These are phyloP conservation scores for Colletotrichum orbiculare DNA, from an alignment of 2,329 filamentous ascomycete species.

Conservation along the genomic window DNA sequence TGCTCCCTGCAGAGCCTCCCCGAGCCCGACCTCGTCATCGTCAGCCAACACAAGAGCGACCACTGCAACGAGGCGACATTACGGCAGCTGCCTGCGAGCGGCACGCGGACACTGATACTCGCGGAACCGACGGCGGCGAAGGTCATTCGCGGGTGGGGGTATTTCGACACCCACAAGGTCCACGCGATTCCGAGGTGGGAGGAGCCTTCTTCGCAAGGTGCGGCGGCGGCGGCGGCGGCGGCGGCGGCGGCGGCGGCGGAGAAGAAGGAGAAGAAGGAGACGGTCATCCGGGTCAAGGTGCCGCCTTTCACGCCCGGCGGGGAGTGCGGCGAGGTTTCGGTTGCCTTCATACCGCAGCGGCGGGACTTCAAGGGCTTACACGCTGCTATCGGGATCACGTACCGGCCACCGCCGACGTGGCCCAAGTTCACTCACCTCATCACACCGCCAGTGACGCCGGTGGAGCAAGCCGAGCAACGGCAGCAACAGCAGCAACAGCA, in stretches of 20 bases:
- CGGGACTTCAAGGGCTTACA: constrained; percentile 70
- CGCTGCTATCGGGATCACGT: constrained; percentile 78
- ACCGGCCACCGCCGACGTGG: constrained; percentile 64
- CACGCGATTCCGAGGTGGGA: constrained; percentile 59
- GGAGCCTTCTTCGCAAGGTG: constrained; percentile 43
- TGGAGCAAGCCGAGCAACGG: constrained; percentile 38
- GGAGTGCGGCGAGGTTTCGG: constrained; percentile 73
- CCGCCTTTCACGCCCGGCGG: constrained; percentile 63
- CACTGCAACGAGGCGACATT: constrained; percentile 79
- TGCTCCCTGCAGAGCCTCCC: constrained; percentile 58
- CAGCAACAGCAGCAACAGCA: constrained; percentile 16
- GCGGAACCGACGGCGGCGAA: constrained; percentile 74
- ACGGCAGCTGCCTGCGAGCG: constrained; percentile 66
- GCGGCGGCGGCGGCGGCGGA: neutral
- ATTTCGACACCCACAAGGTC: constrained; percentile 68
- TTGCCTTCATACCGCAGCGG: constrained; percentile 73
- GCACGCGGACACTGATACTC: constrained; percentile 70
- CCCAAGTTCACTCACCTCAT: constrained; percentile 35
- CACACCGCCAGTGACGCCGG: constrained; percentile 38
- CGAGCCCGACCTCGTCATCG: constrained; percentile 57
- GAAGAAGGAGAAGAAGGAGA: constrained; percentile 42
- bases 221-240: no score
- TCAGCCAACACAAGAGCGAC: constrained; percentile 65
- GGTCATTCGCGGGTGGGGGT: constrained; percentile 73
- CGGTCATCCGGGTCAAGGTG: constrained; percentile 60